Evolutionary conservation across 2,329 filamentous ascomycete genomes (phyloP), one percentile per base, ranked within the genome.

Genomic region (Sporothrix inflata): DNA sequence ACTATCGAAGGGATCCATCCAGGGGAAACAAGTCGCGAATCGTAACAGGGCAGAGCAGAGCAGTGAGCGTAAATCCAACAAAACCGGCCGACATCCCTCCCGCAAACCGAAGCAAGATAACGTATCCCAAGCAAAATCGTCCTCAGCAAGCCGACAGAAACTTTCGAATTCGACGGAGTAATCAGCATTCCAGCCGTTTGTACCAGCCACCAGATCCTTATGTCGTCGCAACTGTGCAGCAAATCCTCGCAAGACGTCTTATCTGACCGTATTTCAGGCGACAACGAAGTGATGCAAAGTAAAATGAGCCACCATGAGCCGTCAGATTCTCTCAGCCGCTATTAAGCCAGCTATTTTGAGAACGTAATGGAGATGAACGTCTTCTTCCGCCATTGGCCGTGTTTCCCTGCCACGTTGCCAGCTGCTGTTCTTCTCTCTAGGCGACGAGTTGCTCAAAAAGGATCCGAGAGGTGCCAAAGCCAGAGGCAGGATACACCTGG

Each of bases 31-130:
- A 34, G 9, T 34, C 42, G 60, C 21, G 21, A 30, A 21, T 7
- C 67, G 38, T 7, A 27, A 70, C 49, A 67, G 76, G 81, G 80
- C 80, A 80, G 76, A 81, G 81, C 80, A 80, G 75, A 80, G 81
- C 74, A 75, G 78, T 79, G 79, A 81, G 79, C 78, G 72, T 72
- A 63, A 65, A n/a, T 40, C 4, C 9, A 24, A 2, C n/a, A n/a
- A 72, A 65, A 27, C 65, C 27, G 53, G 63, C 49, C 38, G 49
- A 49, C 47, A 70, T 57, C 42, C 63, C 49, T 49, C 45, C 61
- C 45, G 6, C 14, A 68, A 19, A 67, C 16, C 69, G 16, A 19
- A 47, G 27, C 24, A 55, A 12, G n/a, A n/a, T n/a, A 40, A 14
- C 60, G 21, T 9, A 55, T 65, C 27, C 12, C 69, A n/a, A 24